phyloP scores from a whole-genome alignment of 805 yeast species.

The Saccharomyces mikatae region DNA sequence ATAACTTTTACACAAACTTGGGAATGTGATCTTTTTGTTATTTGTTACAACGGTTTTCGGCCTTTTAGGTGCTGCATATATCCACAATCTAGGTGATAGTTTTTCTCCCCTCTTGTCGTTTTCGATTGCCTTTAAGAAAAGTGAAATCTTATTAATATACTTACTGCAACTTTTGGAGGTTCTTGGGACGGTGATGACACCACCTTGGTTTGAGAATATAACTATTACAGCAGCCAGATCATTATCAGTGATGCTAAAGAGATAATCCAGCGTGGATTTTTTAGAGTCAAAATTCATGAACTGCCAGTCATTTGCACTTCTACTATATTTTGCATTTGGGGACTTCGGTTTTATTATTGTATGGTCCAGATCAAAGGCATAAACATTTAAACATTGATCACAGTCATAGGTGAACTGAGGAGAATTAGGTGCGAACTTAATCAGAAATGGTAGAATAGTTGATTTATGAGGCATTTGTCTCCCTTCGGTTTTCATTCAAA shows the following conservation, averaged over 20 bases:
- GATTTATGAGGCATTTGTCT: slow-evolving; percentile 25
- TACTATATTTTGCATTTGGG: slow-evolving; percentile 44
- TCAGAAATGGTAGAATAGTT: slow-evolving; percentile 36
- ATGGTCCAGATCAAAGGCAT: slow-evolving; percentile 81
- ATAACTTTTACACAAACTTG: not conserved
- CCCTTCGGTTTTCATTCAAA: no score
- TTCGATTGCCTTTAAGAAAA: slow-evolving; percentile 30
- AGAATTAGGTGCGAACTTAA: slow-evolving; percentile 34
- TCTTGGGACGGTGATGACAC: slow-evolving; percentile 28
- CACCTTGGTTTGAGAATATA: slow-evolving; percentile 84
- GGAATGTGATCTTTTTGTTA: not conserved
- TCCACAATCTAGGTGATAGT: slow-evolving; percentile 31
- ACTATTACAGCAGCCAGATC: slow-evolving; percentile 39
- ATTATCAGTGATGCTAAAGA: slow-evolving; percentile 9
- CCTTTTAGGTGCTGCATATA: slow-evolving; percentile 59
- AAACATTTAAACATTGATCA: slow-evolving; percentile 33
- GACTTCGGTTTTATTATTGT: slow-evolving; percentile 59
- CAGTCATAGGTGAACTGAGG: not conserved
- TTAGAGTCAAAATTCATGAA: slow-evolving; percentile 39
- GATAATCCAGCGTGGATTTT: slow-evolving; percentile 12
- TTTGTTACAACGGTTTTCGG: slow-evolving; percentile 29
- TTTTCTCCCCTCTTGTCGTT: slow-evolving; percentile 20
- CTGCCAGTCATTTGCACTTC: slow-evolving; percentile 65
- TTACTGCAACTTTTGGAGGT: slow-evolving; percentile 30
- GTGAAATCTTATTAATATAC: slow-evolving; percentile 37